Evolutionary conservation across 2,329 filamentous ascomycete genomes (phyloP).

Genomic region (Neonectria punicea): DNA sequence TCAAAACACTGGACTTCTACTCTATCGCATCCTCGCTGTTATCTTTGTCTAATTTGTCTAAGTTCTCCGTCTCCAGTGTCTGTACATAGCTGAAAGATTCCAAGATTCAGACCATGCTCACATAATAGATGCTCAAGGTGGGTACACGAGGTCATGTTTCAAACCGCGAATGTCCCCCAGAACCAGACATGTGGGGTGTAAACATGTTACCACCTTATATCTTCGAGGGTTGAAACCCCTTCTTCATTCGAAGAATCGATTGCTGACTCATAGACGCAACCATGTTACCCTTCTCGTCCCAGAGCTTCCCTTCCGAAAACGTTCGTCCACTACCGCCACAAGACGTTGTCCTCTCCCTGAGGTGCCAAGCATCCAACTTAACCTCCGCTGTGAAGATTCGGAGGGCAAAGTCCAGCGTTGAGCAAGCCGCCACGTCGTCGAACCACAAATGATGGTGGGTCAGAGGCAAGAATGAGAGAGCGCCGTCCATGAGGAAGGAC

Average conservation of each 20-base stretch:
- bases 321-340: slow-evolving; percentile 54
- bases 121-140: too few relatives aligned
- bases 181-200: background rate
- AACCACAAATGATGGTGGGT: slow-evolving; percentile 55
- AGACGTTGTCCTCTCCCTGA: slow-evolving; percentile 53
- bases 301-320: slow-evolving; percentile 57
- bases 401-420: slow-evolving; percentile 62
- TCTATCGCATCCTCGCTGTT: too few relatives aligned
- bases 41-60: too few relatives aligned
- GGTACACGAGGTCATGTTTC: too few relatives aligned
- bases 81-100: too few relatives aligned
- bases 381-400: slow-evolving; percentile 53
- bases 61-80: too few relatives aligned
- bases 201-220: slow-evolving; percentile 5
- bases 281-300: slow-evolving; percentile 55
- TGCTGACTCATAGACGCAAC: slow-evolving; percentile 62
- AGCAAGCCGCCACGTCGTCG: slow-evolving; percentile 56
- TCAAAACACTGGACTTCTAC: too few relatives aligned
- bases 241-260: slow-evolving; percentile 46
- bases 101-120: too few relatives aligned
- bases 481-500: slow-evolving; percentile 57
- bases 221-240: slow-evolving; percentile 21
- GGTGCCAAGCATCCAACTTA: slow-evolving; percentile 54
- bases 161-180: too few relatives aligned
- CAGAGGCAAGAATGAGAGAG: slow-evolving; percentile 56